Percentiles rank a stretch among this genome's conserved stretches.
These are phyloP conservation scores for Solanum sitiens DNA, from an alignment of 257 asterid species.

Conservation along the genomic window DNA sequence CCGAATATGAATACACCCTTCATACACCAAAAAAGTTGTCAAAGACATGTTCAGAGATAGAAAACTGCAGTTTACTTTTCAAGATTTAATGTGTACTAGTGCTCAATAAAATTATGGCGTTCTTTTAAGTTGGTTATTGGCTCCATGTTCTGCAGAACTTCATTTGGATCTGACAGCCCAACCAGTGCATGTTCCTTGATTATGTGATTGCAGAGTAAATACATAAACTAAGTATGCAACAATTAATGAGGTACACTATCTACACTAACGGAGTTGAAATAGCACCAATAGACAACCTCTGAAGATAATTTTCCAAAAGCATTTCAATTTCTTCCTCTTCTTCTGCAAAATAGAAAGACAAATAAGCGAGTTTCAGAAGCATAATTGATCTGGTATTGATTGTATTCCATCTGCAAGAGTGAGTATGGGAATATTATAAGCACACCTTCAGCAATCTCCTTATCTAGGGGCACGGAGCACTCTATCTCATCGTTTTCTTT, in stretches of 20 bases:
- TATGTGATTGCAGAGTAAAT: not conserved
- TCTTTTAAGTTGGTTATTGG: not conserved
- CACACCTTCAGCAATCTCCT: constrained; percentile 88
- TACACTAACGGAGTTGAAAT: not conserved
- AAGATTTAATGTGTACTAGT: not conserved
- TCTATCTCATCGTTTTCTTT: constrained; percentile 53
- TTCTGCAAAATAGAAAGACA: constrained; percentile 41
- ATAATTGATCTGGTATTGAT: not conserved
- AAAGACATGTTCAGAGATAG: not conserved
- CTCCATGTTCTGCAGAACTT: not conserved
- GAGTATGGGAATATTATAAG: not conserved
- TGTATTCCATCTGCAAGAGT: not conserved
- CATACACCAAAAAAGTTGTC: not conserved
- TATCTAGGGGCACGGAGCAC: constrained; percentile 67
- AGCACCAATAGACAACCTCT: constrained; percentile 42
- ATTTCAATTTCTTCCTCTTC: constrained; percentile 99
- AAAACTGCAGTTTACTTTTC: not conserved
- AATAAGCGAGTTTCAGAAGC: constrained; percentile 3
- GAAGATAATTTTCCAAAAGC: constrained; percentile 96
- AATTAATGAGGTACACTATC: not conserved
- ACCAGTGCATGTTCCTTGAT: not conserved
- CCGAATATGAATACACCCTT: not conserved
- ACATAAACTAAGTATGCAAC: not conserved
- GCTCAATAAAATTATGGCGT: not conserved
- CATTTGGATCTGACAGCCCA: not conserved